These are phyloP conservation scores for Papiliotrema laurentii DNA, from an alignment of 1,284 basidiomycete genomes.

Conservation along the genomic window DNA sequence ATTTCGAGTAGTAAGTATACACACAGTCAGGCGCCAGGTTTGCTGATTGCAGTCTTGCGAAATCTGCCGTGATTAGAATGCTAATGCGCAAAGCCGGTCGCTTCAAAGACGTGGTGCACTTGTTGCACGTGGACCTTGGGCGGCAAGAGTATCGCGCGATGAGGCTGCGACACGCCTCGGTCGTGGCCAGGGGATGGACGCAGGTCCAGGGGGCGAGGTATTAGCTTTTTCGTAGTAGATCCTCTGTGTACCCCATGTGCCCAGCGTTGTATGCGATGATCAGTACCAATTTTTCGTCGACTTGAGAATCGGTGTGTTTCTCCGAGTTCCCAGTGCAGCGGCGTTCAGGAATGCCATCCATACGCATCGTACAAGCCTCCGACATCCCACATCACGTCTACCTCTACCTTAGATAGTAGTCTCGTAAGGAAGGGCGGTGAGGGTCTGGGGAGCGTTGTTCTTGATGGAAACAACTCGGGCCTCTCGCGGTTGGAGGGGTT, in stretches of 20 bases:
- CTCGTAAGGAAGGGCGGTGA: slow-evolving; percentile 74
- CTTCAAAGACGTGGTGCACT: slow-evolving; percentile 21
- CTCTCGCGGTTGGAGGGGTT: slow-evolving; percentile 78
- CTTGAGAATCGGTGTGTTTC: not conserved
- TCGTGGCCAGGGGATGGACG: slow-evolving; percentile 15
- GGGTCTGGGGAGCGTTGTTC: slow-evolving; percentile 86
- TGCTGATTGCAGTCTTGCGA: slow-evolving; percentile 62
- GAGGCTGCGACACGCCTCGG: not conserved
- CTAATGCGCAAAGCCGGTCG: slow-evolving; percentile 53
- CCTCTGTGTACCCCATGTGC: not conserved
- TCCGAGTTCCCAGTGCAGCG: not conserved
- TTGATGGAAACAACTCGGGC: slow-evolving; percentile 68
- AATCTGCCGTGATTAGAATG: slow-evolving; percentile 66
- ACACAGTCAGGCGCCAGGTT: not conserved
- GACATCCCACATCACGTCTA: slow-evolving; percentile 5
- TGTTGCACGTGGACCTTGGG: slow-evolving; percentile 16
- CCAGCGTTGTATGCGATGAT: not conserved
- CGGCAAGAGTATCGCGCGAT: slow-evolving; percentile 3
- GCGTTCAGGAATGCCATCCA: slow-evolving; percentile 28
- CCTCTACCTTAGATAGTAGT: slow-evolving; percentile 45
- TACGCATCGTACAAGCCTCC: slow-evolving; percentile 43
- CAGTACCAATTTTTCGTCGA: not conserved
- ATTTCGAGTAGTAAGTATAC: slow-evolving; percentile 60
- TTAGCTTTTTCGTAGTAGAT: slow-evolving; percentile 7
- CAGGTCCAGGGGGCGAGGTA: slow-evolving; percentile 24